Conservation (phyloP, 169 alveolate species). For the Plasmodium gallinaceum region DNA sequence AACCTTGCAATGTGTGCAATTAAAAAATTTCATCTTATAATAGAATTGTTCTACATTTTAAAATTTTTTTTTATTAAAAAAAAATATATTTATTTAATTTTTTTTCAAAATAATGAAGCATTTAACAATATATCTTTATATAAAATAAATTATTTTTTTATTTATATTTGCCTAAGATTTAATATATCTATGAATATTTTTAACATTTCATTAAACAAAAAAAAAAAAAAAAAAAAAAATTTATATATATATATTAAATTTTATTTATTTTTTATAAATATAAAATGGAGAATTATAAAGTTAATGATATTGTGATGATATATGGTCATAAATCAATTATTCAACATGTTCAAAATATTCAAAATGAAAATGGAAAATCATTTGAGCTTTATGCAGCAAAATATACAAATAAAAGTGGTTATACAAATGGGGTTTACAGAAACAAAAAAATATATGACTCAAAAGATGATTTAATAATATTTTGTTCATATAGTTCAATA, state of each 20-base stretch:
- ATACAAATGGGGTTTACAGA: constrained; percentile 32
- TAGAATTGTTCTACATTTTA: neutral
- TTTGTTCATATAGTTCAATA: constrained; percentile 27
- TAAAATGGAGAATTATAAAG: constrained; percentile 30
- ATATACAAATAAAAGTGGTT: constrained; percentile 20
- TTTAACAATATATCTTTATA: too few relatives aligned
- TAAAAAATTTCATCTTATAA: neutral
- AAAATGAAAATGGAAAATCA: neutral
- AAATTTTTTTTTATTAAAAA: neutral
- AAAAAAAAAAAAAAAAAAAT: too few relatives aligned
- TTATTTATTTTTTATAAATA: neutral
- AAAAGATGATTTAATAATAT: constrained; percentile 13
- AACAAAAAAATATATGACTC: constrained; percentile 24
- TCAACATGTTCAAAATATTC: neutral
- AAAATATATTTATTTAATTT: too few relatives aligned
- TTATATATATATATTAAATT: neutral
- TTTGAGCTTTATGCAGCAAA: constrained; percentile 35
- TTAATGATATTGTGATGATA: constrained; percentile 58
- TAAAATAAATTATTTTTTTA: too few relatives aligned
- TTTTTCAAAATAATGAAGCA: too few relatives aligned
- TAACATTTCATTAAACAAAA: too few relatives aligned
- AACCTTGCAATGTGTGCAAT: neutral
- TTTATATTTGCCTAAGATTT: too few relatives aligned
- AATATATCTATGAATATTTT: too few relatives aligned
- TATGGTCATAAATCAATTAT: constrained; percentile 65